Percentiles rank a stretch among this genome's conserved stretches.
phyloP scores from a whole-genome alignment of 2,329 filamentous ascomycete genomes.

The Stachybotrys chlorohalonatus region DNA sequence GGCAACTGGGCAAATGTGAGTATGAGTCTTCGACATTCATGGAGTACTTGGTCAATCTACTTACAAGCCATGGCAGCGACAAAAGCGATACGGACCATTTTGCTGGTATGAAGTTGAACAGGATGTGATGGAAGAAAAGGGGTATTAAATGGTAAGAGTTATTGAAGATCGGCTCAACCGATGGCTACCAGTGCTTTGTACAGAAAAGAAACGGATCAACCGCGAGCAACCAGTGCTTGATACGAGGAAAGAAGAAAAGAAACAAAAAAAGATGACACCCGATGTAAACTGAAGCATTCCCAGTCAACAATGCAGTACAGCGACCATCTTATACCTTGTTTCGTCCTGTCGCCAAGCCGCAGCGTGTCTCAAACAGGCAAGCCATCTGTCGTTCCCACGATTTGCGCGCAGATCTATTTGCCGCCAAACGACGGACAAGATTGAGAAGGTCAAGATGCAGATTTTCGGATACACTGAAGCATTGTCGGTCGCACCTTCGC shows the following conservation, averaged over 20 bases:
- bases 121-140: background rate
- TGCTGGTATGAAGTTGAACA: background rate
- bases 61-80: conserved; percentile 1
- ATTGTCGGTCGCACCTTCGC: background rate
- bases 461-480: background rate
- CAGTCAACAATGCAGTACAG: background rate
- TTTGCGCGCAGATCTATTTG: no score
- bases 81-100: conserved; percentile 1
- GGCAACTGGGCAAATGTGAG: background rate
- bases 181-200: background rate
- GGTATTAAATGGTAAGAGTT: background rate
- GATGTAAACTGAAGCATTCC: background rate
- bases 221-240: conserved; percentile 1
- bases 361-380: background rate
- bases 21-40: background rate
- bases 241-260: background rate
- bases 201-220: background rate
- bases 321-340: background rate
- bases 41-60: background rate
- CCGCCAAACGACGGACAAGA: no score
- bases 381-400: background rate
- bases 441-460: no score
- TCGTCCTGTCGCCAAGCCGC: background rate
- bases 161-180: background rate
- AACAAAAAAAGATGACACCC: background rate